Base-by-base conservation (phyloP, 331 rosid species). In the Arachis monticola region DNA sequence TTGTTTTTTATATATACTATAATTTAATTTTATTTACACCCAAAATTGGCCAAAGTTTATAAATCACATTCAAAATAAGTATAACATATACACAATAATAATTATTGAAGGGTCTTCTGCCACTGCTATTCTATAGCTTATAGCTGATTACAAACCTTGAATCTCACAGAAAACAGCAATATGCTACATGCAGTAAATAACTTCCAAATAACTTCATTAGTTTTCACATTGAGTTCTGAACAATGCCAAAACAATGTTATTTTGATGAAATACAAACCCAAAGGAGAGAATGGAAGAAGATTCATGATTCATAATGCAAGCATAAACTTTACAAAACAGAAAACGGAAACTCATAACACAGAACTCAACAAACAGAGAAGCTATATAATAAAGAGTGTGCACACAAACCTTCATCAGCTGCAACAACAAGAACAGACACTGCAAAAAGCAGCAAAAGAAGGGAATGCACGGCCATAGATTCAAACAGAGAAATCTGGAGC, bases 321-420 rank as follows among this genome's bases (percentile, higher is more conserved):
- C 3, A 80, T 46, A 45, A 45, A 47, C 45, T 17, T 1, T 44
- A 60, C 32, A 50, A 42, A 77, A 52, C 42, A 40, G 17, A 63
- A 68, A 50, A 57, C 76, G 65, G 7, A 6, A 42, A 72, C 65
- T 51, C 64, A 40, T 5, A 44, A 60, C 47, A 60, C 58, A 35
- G 9, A 44, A 66, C 48, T 42, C 69, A 55, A 50, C 67, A 64
- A 27, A 27, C 22, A 61, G 42, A 50, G 14, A 5, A 51, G 12
- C 2, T 56, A 73, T 38, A 4, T 38, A 38, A 38, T 38, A 38
- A 38, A 46, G 44, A 42, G n/a, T 61, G 69, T 51, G 0, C 8
- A 74, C 83, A 79, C 51, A 87, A 38, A 38, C 97, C 97, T 60
- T 89, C 91, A 74, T 87, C 95, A 81, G 91, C 91, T 14, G 83